These are phyloP conservation scores for Populus simonii DNA, from an alignment of 345 rosid species.

Conservation along the genomic window DNA sequence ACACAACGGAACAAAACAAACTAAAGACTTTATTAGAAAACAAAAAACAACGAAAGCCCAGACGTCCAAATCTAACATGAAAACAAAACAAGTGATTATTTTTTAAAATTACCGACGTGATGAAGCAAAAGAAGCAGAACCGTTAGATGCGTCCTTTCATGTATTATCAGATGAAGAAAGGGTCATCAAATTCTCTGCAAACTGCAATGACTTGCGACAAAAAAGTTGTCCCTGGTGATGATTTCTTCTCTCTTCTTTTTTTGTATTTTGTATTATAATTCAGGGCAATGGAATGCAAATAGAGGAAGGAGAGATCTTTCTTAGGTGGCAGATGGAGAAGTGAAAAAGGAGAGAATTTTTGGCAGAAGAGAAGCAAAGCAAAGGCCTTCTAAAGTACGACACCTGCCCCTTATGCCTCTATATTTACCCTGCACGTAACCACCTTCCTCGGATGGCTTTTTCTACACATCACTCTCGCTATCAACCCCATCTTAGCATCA, in stretches of 20 bases:
- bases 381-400: constrained; percentile 32
- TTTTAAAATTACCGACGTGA: constrained; percentile 17
- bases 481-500: constrained; percentile 18
- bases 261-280: background rate
- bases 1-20: constrained; percentile 9
- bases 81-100: constrained; percentile 20
- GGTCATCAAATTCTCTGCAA: constrained; percentile 38
- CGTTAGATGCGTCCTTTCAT: constrained; percentile 30
- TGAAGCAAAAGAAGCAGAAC: constrained; percentile 25
- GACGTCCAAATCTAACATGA: constrained; percentile 34
- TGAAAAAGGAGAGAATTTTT: constrained; percentile 10
- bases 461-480: background rate
- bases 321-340: background rate
- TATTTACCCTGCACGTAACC: constrained; percentile 38
- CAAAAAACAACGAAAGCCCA: constrained; percentile 20
- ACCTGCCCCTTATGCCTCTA: constrained; percentile 43
- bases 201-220: constrained; percentile 40
- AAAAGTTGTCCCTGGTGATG: constrained; percentile 5
- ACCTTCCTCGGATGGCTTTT: constrained; percentile 5
- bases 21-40: constrained; percentile 1
- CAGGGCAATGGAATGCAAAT: background rate
- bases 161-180: constrained; percentile 36
- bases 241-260: background rate
- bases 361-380: constrained; percentile 5
- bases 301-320: background rate